Percentiles rank a stretch among this genome's conserved stretches.
Evolutionary conservation across 2,329 filamentous ascomycete genomes (phyloP).

Genomic region (Huntiella bhutanensis): DNA sequence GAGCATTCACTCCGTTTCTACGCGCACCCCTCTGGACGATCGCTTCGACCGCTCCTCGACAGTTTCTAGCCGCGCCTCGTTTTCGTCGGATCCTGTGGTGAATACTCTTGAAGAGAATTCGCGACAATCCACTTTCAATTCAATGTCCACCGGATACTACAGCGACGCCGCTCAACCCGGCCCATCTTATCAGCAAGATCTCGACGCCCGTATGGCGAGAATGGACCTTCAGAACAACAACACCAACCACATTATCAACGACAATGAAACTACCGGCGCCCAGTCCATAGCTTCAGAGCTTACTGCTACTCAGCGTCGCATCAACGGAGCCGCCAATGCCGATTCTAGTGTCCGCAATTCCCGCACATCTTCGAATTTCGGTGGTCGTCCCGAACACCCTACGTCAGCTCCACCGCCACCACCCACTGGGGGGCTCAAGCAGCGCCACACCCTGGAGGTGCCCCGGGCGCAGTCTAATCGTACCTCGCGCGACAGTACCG

Average conservation of each 20-base stretch:
- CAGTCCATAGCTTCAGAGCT: constrained; percentile 5
- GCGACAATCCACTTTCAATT: constrained; percentile 10
- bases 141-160: constrained; percentile 6
- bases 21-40: constrained; percentile 8
- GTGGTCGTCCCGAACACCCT: constrained; percentile 8
- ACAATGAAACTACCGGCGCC: constrained; percentile 4
- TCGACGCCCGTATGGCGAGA: constrained; percentile 10
- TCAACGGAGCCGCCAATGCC: constrained; percentile 3
- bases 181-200: constrained; percentile 4
- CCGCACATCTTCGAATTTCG: constrained; percentile 1
- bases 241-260: background rate
- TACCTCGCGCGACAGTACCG: constrained; percentile 52
- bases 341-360: constrained; percentile 5
- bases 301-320: constrained; percentile 5
- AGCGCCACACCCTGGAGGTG: constrained; percentile 77
- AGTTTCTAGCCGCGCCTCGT: constrained; percentile 4
- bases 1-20: constrained; percentile 10
- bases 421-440: constrained; percentile 41
- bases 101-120: constrained; percentile 6
- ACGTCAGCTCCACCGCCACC: constrained; percentile 9
- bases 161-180: background rate
- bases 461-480: constrained; percentile 49
- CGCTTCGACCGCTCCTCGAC: constrained; percentile 10
- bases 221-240: constrained; percentile 5
- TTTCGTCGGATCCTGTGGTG: constrained; percentile 5